Conservation (phyloP, 306 rosid species). For the Boehmeria nivea region DNA sequence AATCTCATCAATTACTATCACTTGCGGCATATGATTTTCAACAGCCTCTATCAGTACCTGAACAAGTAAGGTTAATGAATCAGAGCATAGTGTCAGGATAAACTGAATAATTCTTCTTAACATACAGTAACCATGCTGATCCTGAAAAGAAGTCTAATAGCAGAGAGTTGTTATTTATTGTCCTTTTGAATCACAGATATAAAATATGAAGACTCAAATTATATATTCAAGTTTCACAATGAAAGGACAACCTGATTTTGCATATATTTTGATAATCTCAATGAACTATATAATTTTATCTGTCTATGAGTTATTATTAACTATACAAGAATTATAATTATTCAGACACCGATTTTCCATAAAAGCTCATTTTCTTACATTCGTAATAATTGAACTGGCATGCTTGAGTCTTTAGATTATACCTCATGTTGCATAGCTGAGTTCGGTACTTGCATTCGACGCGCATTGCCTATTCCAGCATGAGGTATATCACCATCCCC, state of each 20-base stretch:
- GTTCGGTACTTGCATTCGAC: conserved; percentile 93
- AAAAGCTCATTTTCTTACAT: no score
- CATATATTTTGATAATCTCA: no score
- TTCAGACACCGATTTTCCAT: no score
- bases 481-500: conserved; percentile 99
- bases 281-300: no score
- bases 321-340: no score
- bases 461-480: conserved; percentile 87
- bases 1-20: conserved; percentile 90
- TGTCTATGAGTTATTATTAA: no score
- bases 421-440: conserved; percentile 87
- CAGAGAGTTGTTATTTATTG: no score
- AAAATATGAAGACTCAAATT: no score
- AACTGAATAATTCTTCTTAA: neutral
- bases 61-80: conserved; percentile 14
- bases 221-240: no score
- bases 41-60: conserved; percentile 97
- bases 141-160: neutral
- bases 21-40: conserved; percentile 99
- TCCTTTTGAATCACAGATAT: no score
- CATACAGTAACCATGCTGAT: neutral
- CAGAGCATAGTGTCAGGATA: neutral
- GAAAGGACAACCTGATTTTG: no score
- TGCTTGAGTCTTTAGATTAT: conserved; percentile 8
- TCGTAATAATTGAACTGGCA: no score